These are phyloP conservation scores for Hericium alpestre DNA, from an alignment of 768 basidiomycete species.

Conservation along the genomic window DNA sequence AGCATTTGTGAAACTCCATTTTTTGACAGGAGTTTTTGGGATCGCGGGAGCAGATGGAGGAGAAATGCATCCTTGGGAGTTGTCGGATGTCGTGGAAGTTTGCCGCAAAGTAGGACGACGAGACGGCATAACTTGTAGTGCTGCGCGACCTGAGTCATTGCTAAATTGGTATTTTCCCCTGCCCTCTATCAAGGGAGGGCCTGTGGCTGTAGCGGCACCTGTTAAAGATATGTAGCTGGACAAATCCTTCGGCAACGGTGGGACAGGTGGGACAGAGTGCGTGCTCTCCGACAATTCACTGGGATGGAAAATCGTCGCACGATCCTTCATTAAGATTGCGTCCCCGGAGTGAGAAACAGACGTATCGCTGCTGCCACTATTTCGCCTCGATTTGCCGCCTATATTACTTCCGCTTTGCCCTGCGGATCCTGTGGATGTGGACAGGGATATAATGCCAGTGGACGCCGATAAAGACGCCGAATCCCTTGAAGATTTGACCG, in stretches of 20 bases:
- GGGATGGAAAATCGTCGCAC: slow-evolving; percentile 44
- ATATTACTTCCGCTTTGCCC: slow-evolving; percentile 40
- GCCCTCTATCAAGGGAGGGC: too few relatives aligned
- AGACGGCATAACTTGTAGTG: slow-evolving; percentile 42
- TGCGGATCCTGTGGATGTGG: slow-evolving; percentile 25
- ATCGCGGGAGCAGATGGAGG: slow-evolving; percentile 36
- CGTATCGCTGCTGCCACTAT: slow-evolving; percentile 81
- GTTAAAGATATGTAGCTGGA: slow-evolving; percentile 52
- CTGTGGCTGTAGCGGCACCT: too few relatives aligned
- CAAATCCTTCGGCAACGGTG: slow-evolving; percentile 84
- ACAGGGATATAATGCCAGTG: slow-evolving; percentile 68
- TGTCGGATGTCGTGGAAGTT: slow-evolving; percentile 15
- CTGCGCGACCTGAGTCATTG: slow-evolving; percentile 33
- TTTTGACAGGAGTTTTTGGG: slow-evolving; percentile 82
- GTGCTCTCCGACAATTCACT: slow-evolving; percentile 49
- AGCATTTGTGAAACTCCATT: slow-evolving; percentile 90
- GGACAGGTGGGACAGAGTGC: slow-evolving; percentile 78
- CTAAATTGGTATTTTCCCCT: too few relatives aligned
- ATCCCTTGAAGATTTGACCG: slow-evolving; percentile 70
- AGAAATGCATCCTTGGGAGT: slow-evolving; percentile 24
- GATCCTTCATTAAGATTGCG: slow-evolving; percentile 52
- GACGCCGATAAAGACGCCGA: slow-evolving; percentile 73
- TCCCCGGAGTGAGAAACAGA: slow-evolving; percentile 69
- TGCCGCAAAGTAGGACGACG: slow-evolving; percentile 21
- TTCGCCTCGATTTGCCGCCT: slow-evolving; percentile 50